phyloP scores from a whole-genome alignment of 1,139 yeast species.

The Yamadazyma trypodendri region DNA sequence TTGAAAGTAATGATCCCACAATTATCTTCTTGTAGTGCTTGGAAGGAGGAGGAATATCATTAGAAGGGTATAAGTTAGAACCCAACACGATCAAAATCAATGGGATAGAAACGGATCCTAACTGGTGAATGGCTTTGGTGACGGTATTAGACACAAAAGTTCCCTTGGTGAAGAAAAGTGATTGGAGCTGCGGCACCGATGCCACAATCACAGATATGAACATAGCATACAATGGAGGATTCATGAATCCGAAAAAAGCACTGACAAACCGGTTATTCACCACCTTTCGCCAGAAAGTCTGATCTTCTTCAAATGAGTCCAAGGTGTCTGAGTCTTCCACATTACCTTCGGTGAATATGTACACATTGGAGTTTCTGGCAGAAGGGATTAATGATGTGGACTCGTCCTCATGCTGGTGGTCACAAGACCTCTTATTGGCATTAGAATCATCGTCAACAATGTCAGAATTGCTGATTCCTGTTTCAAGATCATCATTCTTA shows the following conservation, averaged over 20 bases:
- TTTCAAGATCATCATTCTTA: constrained; percentile 11
- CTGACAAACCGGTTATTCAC: constrained; percentile 5
- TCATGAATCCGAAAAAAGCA: constrained; percentile 53
- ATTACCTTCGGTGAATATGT: constrained; percentile 3
- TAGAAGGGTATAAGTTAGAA: constrained; percentile 68
- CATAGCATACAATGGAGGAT: constrained; percentile 96
- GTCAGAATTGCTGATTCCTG: constrained; percentile 8
- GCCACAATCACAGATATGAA: constrained; percentile 80
- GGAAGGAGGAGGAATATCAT: constrained; percentile 64
- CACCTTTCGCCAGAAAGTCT: not conserved
- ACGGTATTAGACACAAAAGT: constrained; percentile 72
- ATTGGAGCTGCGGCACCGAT: constrained; percentile 67
- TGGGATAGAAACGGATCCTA: constrained; percentile 90
- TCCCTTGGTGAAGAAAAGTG: constrained; percentile 55
- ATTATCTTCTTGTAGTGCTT: constrained; percentile 59
- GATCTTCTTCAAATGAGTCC: not conserved
- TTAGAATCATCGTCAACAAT: not conserved
- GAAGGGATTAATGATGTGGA: constrained; percentile 9
- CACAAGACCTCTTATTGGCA: too few species aligned
- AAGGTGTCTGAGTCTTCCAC: constrained; percentile 8
- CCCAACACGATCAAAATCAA: constrained; percentile 72
- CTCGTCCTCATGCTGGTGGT: too few species aligned
- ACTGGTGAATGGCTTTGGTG: constrained; percentile 70
- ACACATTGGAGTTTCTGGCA: constrained; percentile 1
- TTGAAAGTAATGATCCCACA: constrained; percentile 63